Conservation (phyloP, 345 rosid genomes). For the Syzygium oleosum region DNA sequence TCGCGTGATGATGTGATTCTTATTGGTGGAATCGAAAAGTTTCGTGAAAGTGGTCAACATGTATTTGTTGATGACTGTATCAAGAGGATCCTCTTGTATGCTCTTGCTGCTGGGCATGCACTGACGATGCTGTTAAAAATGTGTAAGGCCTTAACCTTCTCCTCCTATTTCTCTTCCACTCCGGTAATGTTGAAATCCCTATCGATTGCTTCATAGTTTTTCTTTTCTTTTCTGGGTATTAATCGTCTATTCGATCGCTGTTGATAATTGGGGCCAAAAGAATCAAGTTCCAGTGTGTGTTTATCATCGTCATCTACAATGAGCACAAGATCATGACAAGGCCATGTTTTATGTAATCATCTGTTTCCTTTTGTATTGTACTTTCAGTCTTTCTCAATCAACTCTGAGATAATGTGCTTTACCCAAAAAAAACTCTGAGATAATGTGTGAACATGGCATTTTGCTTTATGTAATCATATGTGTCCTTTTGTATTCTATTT, state of each 20-base stretch:
- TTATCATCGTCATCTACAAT: background rate
- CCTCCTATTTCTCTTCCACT: background rate
- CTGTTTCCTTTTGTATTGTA: too few relatives aligned
- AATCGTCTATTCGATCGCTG: rapidly evolving
- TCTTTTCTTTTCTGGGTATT: too few relatives aligned
- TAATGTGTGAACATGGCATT: background rate
- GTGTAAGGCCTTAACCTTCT: background rate
- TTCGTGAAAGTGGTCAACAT: too few relatives aligned
- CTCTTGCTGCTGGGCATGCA: background rate
- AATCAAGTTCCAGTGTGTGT: background rate
- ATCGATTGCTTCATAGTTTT: too few relatives aligned
- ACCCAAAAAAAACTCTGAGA: background rate
- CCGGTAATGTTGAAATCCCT: too few relatives aligned
- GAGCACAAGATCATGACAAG: background rate
- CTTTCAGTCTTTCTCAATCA: background rate
- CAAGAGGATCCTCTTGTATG: too few relatives aligned
- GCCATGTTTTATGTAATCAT: background rate
- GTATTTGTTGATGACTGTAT: too few relatives aligned
- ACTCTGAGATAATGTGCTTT: background rate
- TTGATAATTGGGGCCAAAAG: background rate
- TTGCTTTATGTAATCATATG: background rate
- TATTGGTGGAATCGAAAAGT: too few relatives aligned
- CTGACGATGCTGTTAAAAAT: background rate
- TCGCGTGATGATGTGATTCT: too few relatives aligned
- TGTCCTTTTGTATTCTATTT: background rate